Conservation (phyloP, 768 basidiomycete genomes). For the Leccinellum luteum region DNA sequence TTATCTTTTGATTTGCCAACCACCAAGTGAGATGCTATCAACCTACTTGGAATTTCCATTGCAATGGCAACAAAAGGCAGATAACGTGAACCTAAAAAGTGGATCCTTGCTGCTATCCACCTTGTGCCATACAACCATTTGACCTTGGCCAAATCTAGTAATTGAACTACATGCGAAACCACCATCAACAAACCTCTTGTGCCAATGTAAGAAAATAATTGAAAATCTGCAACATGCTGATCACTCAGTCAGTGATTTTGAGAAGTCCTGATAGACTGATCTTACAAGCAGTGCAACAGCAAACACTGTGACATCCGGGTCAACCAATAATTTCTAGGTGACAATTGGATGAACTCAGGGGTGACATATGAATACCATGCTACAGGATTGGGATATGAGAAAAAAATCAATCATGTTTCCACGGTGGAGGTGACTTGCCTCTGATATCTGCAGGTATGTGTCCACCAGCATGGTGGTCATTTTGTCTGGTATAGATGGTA, state of each 20-base stretch:
- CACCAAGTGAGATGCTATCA: background rate
- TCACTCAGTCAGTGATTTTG: background rate
- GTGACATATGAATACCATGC: background rate
- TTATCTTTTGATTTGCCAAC: background rate
- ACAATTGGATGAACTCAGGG: background rate
- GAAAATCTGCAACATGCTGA: slow-evolving; percentile 6
- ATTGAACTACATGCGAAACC: background rate
- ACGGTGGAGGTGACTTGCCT: background rate
- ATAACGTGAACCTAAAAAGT: slow-evolving; percentile 21
- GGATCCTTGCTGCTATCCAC: slow-evolving; percentile 18
- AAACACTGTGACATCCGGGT: background rate
- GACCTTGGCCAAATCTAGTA: slow-evolving; percentile 6
- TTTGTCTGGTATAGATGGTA: background rate
- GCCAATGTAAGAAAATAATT: slow-evolving; percentile 17
- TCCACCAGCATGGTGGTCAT: background rate
- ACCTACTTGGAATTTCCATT: slow-evolving; percentile 15
- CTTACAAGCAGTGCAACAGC: background rate
- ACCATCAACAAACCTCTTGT: slow-evolving; percentile 7
- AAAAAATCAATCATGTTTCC: background rate
- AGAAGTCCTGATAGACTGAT: background rate
- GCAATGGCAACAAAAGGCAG: slow-evolving; percentile 17
- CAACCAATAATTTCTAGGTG: background rate
- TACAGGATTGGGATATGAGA: background rate
- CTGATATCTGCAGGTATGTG: background rate
- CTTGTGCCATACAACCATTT: slow-evolving; percentile 16